phyloP scores from a whole-genome alignment of 352 stramenopile species.

The Globisporangium barbulae region DNA sequence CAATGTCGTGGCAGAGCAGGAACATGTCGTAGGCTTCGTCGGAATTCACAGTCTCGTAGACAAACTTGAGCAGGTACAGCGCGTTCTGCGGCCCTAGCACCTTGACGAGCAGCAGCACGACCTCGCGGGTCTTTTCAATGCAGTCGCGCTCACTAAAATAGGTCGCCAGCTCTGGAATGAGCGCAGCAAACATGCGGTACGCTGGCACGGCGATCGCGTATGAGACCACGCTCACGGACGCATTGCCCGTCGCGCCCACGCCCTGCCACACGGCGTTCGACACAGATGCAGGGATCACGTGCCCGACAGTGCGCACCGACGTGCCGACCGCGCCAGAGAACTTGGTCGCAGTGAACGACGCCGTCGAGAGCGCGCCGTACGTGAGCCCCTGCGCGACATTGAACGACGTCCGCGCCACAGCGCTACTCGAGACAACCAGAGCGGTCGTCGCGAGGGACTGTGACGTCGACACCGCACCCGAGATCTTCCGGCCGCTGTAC shows the following conservation, averaged over 20 bases:
- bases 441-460: slow-evolving; percentile 57
- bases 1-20: slow-evolving; percentile 57
- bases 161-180: slow-evolving; percentile 41
- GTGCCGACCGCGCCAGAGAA: slow-evolving; percentile 48
- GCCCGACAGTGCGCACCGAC: slow-evolving; percentile 48
- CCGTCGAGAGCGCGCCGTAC: slow-evolving; percentile 48
- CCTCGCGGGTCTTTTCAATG: slow-evolving; percentile 41
- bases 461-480: slow-evolving; percentile 49
- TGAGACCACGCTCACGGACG: slow-evolving; percentile 51
- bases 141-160: slow-evolving; percentile 57
- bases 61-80: slow-evolving; percentile 64
- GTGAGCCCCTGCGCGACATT: slow-evolving; percentile 51
- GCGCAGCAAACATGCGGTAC: slow-evolving; percentile 51
- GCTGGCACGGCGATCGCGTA: slow-evolving; percentile 66
- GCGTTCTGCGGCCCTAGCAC: slow-evolving; percentile 69
- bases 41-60: slow-evolving; percentile 74
- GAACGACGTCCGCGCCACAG: slow-evolving; percentile 49
- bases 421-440: slow-evolving; percentile 45
- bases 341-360: slow-evolving; percentile 45
- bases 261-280: slow-evolving; percentile 62
- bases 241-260: slow-evolving; percentile 56
- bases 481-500: slow-evolving; percentile 61
- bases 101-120: slow-evolving; percentile 51
- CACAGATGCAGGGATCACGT: slow-evolving; percentile 55
- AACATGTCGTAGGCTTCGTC: slow-evolving; percentile 70